Base-by-base conservation (phyloP, 805 yeast genomes). In the Tetrapisispora nanseiensis region DNA sequence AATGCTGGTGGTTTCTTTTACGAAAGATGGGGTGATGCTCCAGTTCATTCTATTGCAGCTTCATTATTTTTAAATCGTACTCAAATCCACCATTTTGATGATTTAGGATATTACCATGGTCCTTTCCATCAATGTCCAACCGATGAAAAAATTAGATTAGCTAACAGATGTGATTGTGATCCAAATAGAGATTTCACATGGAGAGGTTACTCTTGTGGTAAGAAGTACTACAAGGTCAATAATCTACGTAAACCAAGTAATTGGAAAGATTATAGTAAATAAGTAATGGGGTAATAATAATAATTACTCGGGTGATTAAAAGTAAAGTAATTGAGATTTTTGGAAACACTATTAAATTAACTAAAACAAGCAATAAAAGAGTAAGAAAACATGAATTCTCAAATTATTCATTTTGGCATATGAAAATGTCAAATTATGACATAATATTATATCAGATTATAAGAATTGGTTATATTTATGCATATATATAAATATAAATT, bases 1-100 rank as follows among this genome's bases (percentile, higher is more conserved):
- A 62, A 75, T 47, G 75, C 81, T 13, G 95, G 95, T 61, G 95
- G 95, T n/a, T 86, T 86, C 67, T 86, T 82, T 68, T 86, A 86
- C 62, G 87, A 83, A 69, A 74, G 95, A 65, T 85, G 95, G 95
- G 95, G 95, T 53, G 95, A 86, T 63, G 95, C 95, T 22, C 95
- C 95, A 28, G 81, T 86, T 39, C 95, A 86, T 63, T 82, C 94
- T 6, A 79, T 86, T 55, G 95, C 92, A 26, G 95, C 85, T 18
- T 68, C 92, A 4, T 67, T 86, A 50, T 83, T 86, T 67, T 59
- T 85, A 61, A 77, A 82, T 42, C 76, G 74, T 59, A 78, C 75
- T 47, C 69, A 80, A 56, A 66, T 86, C 39, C 95, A 86, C 57
- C 78, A 82, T 71, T 87, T 87, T 59, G 82, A 76, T 46, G 95